Evolutionary conservation across 2,329 filamentous ascomycete species (phyloP).

Genomic region (Claviceps citrina): DNA sequence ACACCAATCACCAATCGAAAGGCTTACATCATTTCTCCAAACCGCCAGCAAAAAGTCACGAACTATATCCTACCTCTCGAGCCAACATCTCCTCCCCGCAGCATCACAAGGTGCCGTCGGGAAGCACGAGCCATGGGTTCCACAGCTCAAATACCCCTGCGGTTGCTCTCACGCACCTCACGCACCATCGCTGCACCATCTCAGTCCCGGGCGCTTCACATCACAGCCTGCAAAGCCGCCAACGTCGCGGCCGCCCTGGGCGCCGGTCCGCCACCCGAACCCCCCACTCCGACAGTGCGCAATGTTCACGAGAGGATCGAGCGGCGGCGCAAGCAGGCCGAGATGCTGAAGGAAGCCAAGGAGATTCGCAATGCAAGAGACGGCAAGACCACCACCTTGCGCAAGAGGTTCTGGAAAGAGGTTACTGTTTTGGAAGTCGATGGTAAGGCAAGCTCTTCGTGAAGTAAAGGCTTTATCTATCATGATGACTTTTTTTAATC

Average conservation of each 20-base stretch:
- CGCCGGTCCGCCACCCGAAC: slow-evolving; percentile 42
- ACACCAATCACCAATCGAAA: no score
- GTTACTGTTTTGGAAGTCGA: slow-evolving; percentile 53
- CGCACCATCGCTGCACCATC: slow-evolving; percentile 11
- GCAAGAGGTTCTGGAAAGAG: slow-evolving; percentile 81
- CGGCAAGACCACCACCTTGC: slow-evolving; percentile 28
- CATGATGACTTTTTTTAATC: no score
- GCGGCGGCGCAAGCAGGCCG: slow-evolving; percentile 37
- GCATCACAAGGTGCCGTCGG: not conserved
- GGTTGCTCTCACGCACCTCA: slow-evolving; percentile 17
- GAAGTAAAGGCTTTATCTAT: no score
- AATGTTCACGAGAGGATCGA: slow-evolving; percentile 30
- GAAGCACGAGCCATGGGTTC: slow-evolving; percentile 23
- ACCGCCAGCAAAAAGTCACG: no score
- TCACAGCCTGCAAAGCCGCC: slow-evolving; percentile 22
- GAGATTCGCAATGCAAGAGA: slow-evolving; percentile 25
- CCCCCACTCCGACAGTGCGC: slow-evolving; percentile 31
- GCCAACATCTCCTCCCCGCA: not conserved
- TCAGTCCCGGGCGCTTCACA: slow-evolving; percentile 17
- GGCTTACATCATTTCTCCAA: no score
- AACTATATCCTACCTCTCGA: no score
- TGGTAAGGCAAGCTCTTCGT: slow-evolving; percentile 29
- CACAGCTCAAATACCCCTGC: slow-evolving; percentile 23
- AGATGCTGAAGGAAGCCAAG: slow-evolving; percentile 36
- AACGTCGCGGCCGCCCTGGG: slow-evolving; percentile 38